A percentile compares a stretch with the other conserved stretches of the same genome.
Evolutionary conservation across 345 rosid genomes (phyloP).

Genomic region (Eucalyptus tenuipes): DNA sequence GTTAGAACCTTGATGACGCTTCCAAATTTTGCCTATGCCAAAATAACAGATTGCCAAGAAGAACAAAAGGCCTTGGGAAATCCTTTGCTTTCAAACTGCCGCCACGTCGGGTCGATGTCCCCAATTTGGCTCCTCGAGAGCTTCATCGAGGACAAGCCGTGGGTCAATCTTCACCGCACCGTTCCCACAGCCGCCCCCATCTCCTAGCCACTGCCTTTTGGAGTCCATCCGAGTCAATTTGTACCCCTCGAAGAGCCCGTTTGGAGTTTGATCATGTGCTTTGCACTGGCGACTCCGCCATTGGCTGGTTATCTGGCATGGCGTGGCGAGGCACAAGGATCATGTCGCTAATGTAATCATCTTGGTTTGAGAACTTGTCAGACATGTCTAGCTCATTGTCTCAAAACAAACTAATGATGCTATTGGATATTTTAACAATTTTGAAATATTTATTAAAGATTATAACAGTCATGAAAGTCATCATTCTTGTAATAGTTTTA

Average conservation of each 20-base stretch:
- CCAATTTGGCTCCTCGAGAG: neutral
- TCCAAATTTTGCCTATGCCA: neutral
- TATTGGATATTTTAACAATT: rapidly evolving
- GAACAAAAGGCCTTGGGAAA: too few relatives aligned
- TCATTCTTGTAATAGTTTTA: too few relatives aligned
- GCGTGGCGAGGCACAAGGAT: neutral
- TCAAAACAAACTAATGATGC: rapidly evolving
- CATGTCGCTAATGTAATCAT: neutral
- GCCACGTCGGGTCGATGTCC: neutral
- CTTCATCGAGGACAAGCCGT: neutral
- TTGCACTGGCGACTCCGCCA: rapidly evolving
- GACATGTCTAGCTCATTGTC: too few relatives aligned
- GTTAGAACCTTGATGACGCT: neutral
- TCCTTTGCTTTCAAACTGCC: neutral
- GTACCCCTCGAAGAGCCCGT: neutral
- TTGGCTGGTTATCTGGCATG: rapidly evolving
- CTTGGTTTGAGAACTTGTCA: neutral
- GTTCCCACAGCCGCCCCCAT: neutral
- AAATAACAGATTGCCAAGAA: too few relatives aligned
- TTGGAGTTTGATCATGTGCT: neutral
- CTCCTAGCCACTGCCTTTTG: neutral
- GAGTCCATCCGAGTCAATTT: neutral
- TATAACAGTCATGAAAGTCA: rapidly evolving
- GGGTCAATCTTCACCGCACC: neutral
- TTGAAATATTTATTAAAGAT: too few relatives aligned